These are phyloP conservation scores for Penicillium freii DNA, from an alignment of 2,329 filamentous ascomycete species.

Conservation along the genomic window DNA sequence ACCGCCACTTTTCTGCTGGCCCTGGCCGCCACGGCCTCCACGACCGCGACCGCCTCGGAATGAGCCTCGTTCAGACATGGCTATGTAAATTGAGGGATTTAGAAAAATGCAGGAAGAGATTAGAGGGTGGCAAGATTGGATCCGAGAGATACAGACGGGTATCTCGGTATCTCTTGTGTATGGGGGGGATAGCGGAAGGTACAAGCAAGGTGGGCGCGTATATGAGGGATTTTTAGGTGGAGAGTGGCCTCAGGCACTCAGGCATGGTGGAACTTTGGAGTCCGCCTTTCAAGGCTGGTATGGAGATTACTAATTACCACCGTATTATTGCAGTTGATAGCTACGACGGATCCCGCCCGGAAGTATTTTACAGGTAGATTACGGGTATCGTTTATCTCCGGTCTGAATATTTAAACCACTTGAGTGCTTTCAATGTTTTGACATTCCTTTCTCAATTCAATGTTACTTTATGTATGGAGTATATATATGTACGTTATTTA, in stretches of 20 bases:
- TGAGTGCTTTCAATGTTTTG: no score
- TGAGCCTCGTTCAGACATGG: slow-evolving; percentile 41
- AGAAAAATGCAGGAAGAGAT: slow-evolving; percentile 6
- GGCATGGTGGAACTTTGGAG: not conserved
- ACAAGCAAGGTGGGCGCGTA: slow-evolving; percentile 9
- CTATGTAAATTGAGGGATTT: slow-evolving; percentile 54
- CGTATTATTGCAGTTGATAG: not conserved
- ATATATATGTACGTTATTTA: not conserved
- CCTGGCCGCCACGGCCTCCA: slow-evolving; percentile 19
- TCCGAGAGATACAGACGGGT: not conserved
- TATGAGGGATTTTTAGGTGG: slow-evolving; percentile 27
- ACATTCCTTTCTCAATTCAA: not conserved
- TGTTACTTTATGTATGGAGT: not conserved
- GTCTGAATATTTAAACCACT: not conserved
- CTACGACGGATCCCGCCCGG: slow-evolving; percentile 5
- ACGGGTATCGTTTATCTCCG: not conserved
- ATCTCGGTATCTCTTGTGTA: slow-evolving; percentile 1
- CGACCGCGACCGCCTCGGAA: slow-evolving; percentile 23
- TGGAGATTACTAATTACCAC: slow-evolving; percentile 3
- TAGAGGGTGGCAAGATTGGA: slow-evolving; percentile 6
- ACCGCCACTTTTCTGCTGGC: slow-evolving; percentile 50
- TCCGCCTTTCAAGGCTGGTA: slow-evolving; percentile 3
- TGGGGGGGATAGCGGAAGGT: slow-evolving; percentile 14
- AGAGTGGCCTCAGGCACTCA: not conserved
- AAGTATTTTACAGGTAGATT: slow-evolving; percentile 1